These are phyloP conservation scores for Auricularia sp. DNA, from an alignment of 768 basidiomycete species.

Conservation along the genomic window DNA sequence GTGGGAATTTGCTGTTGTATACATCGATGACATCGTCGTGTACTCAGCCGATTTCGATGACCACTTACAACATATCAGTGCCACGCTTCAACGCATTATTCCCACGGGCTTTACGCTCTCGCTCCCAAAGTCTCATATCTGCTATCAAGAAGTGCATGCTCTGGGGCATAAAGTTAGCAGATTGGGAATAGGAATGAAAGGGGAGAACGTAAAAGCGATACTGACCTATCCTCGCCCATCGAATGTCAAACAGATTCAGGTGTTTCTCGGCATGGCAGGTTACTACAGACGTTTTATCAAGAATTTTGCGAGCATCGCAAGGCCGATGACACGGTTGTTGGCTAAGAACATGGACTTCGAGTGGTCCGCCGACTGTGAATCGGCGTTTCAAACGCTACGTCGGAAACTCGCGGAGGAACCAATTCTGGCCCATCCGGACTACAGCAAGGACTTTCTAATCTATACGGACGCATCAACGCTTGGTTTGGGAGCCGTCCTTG, in stretches of 20 bases:
- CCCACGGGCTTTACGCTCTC: constrained; percentile 21
- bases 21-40: constrained; percentile 10
- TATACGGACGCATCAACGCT: no score
- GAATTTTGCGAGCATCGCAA: constrained; percentile 22
- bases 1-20: constrained; percentile 8
- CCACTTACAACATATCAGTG: constrained; percentile 31
- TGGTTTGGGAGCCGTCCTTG: no score
- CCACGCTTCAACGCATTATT: constrained; percentile 14
- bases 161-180: constrained; percentile 24
- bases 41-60: constrained; percentile 7
- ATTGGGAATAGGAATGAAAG: constrained; percentile 26
- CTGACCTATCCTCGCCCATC: constrained; percentile 15
- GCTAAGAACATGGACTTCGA: constrained; percentile 11
- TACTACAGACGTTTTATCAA: constrained; percentile 29
- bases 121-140: constrained; percentile 25
- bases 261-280: constrained; percentile 27
- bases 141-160: constrained; percentile 22
- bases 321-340: constrained; percentile 24
- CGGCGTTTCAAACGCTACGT: constrained; percentile 10
- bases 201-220: constrained; percentile 28
- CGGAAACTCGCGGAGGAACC: constrained; percentile 11
- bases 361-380: no score
- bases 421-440: no score
- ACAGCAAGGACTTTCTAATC: no score
- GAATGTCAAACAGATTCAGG: constrained; percentile 20